Percentiles rank a stretch among this genome's conserved stretches.
Conservation (phyloP, 2,329 filamentous ascomycete species). For the Dactylellina sp. region DNA sequence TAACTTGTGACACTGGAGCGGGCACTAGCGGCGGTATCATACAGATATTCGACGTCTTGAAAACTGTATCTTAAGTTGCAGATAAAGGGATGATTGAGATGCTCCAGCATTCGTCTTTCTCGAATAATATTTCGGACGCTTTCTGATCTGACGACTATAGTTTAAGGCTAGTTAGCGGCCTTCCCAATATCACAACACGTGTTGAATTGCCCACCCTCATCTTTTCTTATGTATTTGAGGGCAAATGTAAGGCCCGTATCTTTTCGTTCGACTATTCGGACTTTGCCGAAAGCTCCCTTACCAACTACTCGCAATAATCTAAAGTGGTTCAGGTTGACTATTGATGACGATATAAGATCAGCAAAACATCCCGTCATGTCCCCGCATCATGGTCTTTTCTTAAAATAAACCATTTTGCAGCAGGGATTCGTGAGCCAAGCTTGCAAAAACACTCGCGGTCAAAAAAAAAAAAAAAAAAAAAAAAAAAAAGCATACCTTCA, state of each 20-base stretch:
- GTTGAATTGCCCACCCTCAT: constrained; percentile 78
- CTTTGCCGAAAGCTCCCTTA: constrained; percentile 97
- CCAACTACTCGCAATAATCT: constrained; percentile 93
- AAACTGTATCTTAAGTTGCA: constrained; percentile 99
- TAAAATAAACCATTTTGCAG: constrained; percentile 47
- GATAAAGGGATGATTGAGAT: constrained; percentile 96
- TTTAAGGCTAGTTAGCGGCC: constrained; percentile 16
- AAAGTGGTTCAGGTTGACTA: constrained; percentile 98
- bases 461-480: constrained; percentile 27
- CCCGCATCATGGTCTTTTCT: constrained; percentile 21
- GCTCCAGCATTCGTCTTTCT: constrained; percentile 96
- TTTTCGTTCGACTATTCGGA: constrained; percentile 97
- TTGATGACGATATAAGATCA: constrained; percentile 39
- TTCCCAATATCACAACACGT: constrained; percentile 1
- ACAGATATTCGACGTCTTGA: constrained; percentile 99
- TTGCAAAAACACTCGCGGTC: constrained; percentile 20
- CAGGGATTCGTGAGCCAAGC: constrained; percentile 45
- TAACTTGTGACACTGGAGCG: constrained; percentile 20
- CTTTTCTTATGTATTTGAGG: constrained; percentile 97
- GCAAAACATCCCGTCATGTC: constrained; percentile 58
- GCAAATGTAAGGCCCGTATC: constrained; percentile 94
- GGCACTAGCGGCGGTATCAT: constrained; percentile 63
- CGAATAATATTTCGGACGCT: constrained; percentile 98
- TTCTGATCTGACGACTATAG: constrained; percentile 90
- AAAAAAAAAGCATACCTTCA: constrained; percentile 75